These are phyloP conservation scores for rapeseed (Brassica napus) DNA, from an alignment of 345 rosid genomes.

Conservation along the genomic window Da-Ae NC_063444.1:46970001-46970500, in stretches of 20 bases:
- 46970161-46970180: neutral
- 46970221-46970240: constrained; percentile 10
- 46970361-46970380: neutral
- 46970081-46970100: neutral
- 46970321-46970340: neutral
- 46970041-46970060: neutral
- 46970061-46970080: neutral
- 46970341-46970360: constrained; percentile 2
- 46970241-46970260: neutral
- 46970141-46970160: neutral
- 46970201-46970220: neutral
- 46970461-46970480: neutral
- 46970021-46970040: too few relatives aligned
- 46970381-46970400: neutral
- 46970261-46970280: neutral
- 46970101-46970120: neutral
- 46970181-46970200: constrained; percentile 5
- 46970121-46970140: neutral
- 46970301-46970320: neutral
- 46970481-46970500: neutral
- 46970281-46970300: neutral
- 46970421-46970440: neutral
- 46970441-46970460: neutral
- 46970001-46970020: too few relatives aligned
- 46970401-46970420: constrained; percentile 5